Conservation (phyloP, 2,329 filamentous ascomycete genomes). For the Fusarium pseudograminearum region DNA sequence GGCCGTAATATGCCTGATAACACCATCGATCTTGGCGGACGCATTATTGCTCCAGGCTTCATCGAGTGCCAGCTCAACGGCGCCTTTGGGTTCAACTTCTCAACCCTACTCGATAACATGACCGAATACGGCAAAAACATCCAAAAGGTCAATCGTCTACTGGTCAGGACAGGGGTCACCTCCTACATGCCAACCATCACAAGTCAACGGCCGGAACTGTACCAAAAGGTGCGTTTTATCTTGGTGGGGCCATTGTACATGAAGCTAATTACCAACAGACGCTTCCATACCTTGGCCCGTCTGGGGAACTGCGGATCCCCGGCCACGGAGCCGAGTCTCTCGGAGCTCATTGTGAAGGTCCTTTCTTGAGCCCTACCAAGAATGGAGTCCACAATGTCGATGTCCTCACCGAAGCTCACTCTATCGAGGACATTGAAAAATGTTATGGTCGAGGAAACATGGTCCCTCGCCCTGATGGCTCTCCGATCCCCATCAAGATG, state of each 20-base stretch:
- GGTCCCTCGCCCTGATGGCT: constrained; percentile 51
- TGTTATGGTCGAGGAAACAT: constrained; percentile 83
- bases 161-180: constrained; percentile 86
- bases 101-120: constrained; percentile 76
- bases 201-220: constrained; percentile 83
- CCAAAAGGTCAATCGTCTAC: constrained; percentile 74
- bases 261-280: constrained; percentile 58
- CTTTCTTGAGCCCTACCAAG: constrained; percentile 84
- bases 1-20: constrained; percentile 76
- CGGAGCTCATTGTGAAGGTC: constrained; percentile 91
- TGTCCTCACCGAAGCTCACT: constrained; percentile 74
- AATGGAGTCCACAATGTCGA: constrained; percentile 87
- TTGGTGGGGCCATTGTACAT: constrained; percentile 36
- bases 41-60: constrained; percentile 85
- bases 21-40: constrained; percentile 82
- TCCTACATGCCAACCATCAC: constrained; percentile 89
- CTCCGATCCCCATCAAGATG: constrained; percentile 72
- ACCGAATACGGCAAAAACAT: constrained; percentile 79
- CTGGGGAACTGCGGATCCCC: constrained; percentile 69
- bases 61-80: constrained; percentile 95
- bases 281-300: constrained; percentile 82
- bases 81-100: constrained; percentile 93
- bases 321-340: constrained; percentile 84
- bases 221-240: constrained; percentile 71
- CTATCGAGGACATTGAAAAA: constrained; percentile 72